phyloP scores from a whole-genome alignment of 306 rosid genomes.

The Styphnolobium japonicum region DNA sequence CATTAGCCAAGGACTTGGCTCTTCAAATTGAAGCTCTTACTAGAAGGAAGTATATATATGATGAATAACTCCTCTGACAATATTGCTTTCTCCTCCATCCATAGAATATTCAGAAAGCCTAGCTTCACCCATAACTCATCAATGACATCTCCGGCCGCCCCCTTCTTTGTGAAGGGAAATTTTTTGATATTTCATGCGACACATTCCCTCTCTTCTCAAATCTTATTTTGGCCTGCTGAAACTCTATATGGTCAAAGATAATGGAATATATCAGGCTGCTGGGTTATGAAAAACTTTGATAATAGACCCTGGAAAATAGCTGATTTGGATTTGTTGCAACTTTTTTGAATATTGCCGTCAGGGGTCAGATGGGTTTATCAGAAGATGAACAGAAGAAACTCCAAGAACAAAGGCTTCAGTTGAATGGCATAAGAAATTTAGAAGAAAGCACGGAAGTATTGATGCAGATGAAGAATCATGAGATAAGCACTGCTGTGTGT shows the following conservation, averaged over 20 bases:
- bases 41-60: neutral
- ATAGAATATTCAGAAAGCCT: neutral
- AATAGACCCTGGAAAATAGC: neutral
- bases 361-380: conserved; percentile 96
- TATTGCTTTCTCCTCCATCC: neutral
- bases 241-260: neutral
- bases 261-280: neutral
- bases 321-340: neutral
- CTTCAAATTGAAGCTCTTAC: neutral
- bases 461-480: conserved; percentile 18
- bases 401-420: conserved; percentile 58
- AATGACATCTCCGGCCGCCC: neutral
- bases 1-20: neutral
- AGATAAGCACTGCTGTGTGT: neutral
- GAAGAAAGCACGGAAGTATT: conserved; percentile 30
- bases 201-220: neutral
- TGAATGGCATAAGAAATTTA: conserved; percentile 39
- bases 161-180: neutral
- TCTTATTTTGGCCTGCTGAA: neutral
- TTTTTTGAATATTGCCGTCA: conserved; percentile 29
- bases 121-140: neutral
- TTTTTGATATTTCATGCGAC: neutral
- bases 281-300: neutral
- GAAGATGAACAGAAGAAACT: conserved; percentile 62
- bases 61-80: neutral